Percentiles rank a stretch among this genome's conserved stretches.
Evolutionary conservation across 495 filamentous ascomycete genomes (phyloP).

Genomic region (Hyaloscypha finlandica): DNA sequence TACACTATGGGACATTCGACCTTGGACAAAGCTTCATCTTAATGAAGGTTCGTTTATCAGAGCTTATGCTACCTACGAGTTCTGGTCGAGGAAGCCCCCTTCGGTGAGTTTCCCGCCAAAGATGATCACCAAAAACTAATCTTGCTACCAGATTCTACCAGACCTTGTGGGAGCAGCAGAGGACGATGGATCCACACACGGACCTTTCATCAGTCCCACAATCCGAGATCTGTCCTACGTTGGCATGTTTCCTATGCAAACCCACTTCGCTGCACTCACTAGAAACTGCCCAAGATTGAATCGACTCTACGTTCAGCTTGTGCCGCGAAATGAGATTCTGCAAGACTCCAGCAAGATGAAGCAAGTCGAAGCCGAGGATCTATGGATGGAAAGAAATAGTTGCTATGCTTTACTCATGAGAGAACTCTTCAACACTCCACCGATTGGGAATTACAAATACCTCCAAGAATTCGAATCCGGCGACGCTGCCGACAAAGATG

Average conservation of each 20-base stretch:
- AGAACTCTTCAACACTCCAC: constrained; percentile 35
- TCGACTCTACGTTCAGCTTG: constrained; percentile 46
- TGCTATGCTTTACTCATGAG: constrained; percentile 44
- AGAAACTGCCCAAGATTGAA: constrained; percentile 41
- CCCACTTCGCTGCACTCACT: constrained; percentile 41
- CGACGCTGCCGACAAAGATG: constrained; percentile 43
- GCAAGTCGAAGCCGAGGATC: constrained; percentile 37
- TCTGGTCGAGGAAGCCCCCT: constrained; percentile 26
- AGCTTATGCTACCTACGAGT: constrained; percentile 32
- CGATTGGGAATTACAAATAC: constrained; percentile 37
- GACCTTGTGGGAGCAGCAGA: constrained; percentile 26
- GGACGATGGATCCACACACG: neutral
- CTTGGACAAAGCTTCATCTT: constrained; percentile 29
- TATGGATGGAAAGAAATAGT: constrained; percentile 49
- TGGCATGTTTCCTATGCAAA: constrained; percentile 46
- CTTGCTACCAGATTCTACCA: constrained; percentile 24
- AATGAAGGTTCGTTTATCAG: constrained; percentile 35
- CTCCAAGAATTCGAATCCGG: constrained; percentile 47
- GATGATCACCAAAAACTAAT: neutral
- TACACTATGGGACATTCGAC: constrained; percentile 26
- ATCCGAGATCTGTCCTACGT: constrained; percentile 48
- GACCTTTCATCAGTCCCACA: constrained; percentile 31
- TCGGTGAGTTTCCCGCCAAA: constrained; percentile 23
- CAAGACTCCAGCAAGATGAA: constrained; percentile 39
- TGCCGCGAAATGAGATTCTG: constrained; percentile 42